phyloP scores from a whole-genome alignment of 352 stramenopile genomes.

The Globisporangium abappressorium region DNA sequence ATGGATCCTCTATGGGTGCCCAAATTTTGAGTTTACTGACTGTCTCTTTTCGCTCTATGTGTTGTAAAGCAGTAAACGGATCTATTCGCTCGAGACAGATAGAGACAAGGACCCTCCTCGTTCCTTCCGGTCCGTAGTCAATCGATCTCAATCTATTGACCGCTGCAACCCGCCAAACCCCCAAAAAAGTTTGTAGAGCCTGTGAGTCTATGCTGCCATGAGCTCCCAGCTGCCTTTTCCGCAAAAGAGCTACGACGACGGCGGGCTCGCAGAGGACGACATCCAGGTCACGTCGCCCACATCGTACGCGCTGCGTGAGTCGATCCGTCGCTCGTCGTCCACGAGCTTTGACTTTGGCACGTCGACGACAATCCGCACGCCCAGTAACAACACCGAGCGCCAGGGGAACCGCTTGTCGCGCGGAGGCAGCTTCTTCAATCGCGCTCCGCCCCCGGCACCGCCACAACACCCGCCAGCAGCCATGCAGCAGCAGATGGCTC shows the following conservation, averaged over 20 bases:
- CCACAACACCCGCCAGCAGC: constrained; percentile 39
- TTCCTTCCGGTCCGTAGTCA: background rate
- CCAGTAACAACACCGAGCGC: constrained; percentile 13
- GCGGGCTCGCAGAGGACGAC: constrained; percentile 39
- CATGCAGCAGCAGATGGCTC: constrained; percentile 20
- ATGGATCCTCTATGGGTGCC: background rate
- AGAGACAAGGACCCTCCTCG: background rate
- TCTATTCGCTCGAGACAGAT: background rate
- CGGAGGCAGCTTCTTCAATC: constrained; percentile 58
- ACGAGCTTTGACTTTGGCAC: constrained; percentile 41
- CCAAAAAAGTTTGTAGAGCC: background rate
- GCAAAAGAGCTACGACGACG: constrained; percentile 30
- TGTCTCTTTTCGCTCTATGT: background rate
- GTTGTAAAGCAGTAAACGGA: background rate
- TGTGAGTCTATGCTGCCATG: constrained; percentile 16
- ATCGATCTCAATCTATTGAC: background rate
- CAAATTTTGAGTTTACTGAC: constrained; percentile 1
- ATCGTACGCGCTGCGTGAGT: constrained; percentile 75
- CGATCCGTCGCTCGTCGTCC: constrained; percentile 72
- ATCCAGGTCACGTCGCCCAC: constrained; percentile 83
- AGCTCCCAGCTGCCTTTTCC: constrained; percentile 10
- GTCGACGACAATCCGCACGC: constrained; percentile 17
- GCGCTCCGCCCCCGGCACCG: constrained; percentile 58
- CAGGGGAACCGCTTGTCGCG: constrained; percentile 33
- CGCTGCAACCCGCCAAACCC: background rate